Conservation (phyloP, 257 asterid genomes). For the Solanum commersonii region DNA sequence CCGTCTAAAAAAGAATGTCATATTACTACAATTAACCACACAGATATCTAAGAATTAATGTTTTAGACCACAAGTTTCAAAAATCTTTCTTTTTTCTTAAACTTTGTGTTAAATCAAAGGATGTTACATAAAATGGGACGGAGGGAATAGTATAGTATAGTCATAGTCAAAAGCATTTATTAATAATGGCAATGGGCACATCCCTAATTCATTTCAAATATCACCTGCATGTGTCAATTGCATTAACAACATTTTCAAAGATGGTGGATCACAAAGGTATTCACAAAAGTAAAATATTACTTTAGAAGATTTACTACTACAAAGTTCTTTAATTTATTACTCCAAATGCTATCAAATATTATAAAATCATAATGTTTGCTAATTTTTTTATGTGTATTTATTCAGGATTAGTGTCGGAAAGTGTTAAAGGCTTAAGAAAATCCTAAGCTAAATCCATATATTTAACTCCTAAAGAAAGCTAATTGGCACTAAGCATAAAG, state of each 20-base stretch:
- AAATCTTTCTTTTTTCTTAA: too few relatives aligned
- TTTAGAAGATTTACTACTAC: not conserved
- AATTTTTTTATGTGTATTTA: not conserved
- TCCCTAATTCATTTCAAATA: not conserved
- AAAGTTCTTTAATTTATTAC: not conserved
- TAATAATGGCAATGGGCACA: not conserved
- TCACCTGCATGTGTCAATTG: not conserved
- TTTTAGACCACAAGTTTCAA: not conserved
- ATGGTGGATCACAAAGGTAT: not conserved
- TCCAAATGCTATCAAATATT: not conserved
- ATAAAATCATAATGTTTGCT: not conserved
- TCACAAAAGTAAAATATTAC: not conserved
- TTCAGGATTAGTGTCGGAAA: not conserved
- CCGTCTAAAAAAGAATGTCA: too few relatives aligned
- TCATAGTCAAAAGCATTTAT: not conserved
- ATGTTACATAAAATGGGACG: too few relatives aligned
- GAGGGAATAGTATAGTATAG: not conserved
- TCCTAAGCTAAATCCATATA: not conserved
- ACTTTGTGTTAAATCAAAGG: accelerated
- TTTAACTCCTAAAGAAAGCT: not conserved
- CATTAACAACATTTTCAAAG: not conserved
- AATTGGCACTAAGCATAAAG: not conserved
- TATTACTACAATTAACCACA: not conserved
- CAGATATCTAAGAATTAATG: too few relatives aligned
- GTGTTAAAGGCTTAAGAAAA: not conserved